phyloP scores from a whole-genome alignment of 164 flowering plant species.

The Piper betle region DNA sequence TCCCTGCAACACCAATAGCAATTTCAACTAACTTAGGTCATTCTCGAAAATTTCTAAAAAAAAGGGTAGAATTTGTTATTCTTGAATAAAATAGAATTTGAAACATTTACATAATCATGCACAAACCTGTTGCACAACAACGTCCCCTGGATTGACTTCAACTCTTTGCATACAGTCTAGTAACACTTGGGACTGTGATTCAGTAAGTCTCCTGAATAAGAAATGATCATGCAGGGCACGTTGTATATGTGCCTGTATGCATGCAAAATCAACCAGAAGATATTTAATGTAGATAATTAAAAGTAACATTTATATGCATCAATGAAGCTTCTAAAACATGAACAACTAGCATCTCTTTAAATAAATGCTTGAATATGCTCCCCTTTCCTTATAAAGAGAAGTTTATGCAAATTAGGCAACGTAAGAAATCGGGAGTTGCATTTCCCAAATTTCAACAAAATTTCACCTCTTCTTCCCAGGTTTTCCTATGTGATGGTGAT shows the following conservation, averaged over 20 bases:
- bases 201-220: conserved; percentile 89
- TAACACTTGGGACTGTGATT: conserved; percentile 82
- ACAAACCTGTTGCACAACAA: conserved; percentile 73
- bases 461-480: conserved; percentile 98
- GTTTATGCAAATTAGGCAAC: background rate
- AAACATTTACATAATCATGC: background rate
- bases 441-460: background rate
- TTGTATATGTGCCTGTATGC: conserved; percentile 76
- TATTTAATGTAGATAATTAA: background rate
- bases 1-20: conserved; percentile 44
- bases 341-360: background rate
- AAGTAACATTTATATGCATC: background rate
- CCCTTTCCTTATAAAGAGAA: background rate
- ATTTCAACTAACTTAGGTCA: conserved; percentile 3
- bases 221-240: conserved; percentile 83
- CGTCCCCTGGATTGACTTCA: conserved; percentile 80
- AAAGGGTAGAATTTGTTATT: background rate
- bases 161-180: conserved; percentile 97
- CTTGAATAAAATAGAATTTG: no score
- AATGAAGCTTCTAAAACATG: background rate
- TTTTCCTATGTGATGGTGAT: conserved; percentile 74
- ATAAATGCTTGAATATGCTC: background rate
- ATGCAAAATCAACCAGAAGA: background rate
- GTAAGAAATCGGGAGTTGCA: background rate
- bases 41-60: background rate